Conservation (phyloP, 1,284 basidiomycete genomes). For the Ceratobasidium sp. region DNA sequence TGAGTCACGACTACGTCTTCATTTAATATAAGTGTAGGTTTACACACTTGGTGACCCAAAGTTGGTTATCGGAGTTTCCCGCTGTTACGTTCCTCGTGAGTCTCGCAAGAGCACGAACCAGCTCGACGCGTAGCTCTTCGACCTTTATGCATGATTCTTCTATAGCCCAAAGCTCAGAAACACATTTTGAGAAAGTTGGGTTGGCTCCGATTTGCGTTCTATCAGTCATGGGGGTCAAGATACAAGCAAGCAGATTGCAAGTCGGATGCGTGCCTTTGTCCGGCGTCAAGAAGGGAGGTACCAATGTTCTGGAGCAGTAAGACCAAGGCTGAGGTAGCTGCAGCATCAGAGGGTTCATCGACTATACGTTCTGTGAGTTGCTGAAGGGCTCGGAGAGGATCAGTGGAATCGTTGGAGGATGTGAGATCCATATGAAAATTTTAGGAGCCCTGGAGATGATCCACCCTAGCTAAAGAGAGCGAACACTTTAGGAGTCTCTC, state of each 20-base stretch:
- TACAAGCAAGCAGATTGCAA: too few relatives aligned
- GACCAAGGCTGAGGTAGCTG: not conserved
- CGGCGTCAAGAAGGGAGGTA: too few relatives aligned
- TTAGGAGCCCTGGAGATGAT: too few relatives aligned
- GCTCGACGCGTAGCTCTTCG: not conserved
- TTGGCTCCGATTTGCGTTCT: constrained; percentile 3
- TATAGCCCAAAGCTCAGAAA: not conserved
- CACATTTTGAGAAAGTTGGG: not conserved
- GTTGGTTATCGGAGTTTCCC: constrained; percentile 74
- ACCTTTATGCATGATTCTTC: not conserved
- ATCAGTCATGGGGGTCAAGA: not conserved
- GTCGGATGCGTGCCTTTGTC: not conserved
- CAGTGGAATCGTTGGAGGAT: not conserved
- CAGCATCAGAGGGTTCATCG: not conserved
- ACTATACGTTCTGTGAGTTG: not conserved
- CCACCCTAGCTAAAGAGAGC: too few relatives aligned
- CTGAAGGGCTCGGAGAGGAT: not conserved
- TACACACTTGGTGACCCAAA: constrained; percentile 71
- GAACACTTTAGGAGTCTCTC: too few relatives aligned
- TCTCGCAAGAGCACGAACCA: constrained; percentile 63
- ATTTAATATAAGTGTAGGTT: not conserved
- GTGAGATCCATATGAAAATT: not conserved
- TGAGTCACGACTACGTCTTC: not conserved
- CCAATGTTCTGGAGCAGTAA: not conserved
- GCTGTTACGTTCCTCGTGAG: constrained; percentile 85